These are phyloP conservation scores for Mortierella sp. DNA, from an alignment of 371 early-diverging fungal species.

Conservation along the genomic window DNA sequence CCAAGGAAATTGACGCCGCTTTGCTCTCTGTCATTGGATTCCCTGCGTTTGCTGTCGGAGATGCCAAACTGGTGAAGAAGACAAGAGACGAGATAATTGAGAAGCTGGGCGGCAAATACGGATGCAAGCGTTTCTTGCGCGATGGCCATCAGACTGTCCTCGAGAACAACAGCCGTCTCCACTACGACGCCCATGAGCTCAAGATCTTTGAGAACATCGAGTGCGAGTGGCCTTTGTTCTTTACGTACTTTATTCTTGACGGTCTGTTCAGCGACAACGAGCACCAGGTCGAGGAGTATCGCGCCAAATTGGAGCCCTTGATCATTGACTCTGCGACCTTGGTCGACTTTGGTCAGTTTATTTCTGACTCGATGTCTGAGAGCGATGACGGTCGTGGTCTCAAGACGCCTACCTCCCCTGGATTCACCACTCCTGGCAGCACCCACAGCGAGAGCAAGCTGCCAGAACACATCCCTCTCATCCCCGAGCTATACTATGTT, in stretches of 20 bases:
- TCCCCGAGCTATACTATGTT: slow-evolving; percentile 90
- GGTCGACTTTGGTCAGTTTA: slow-evolving; percentile 59
- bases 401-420: slow-evolving; percentile 55
- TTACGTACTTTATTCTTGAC: slow-evolving; percentile 90
- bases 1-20: slow-evolving; percentile 93
- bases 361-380: slow-evolving; percentile 56
- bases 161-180: slow-evolving; percentile 75
- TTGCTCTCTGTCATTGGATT: slow-evolving; percentile 89
- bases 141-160: slow-evolving; percentile 92
- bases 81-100: slow-evolving; percentile 84
- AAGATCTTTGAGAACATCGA: slow-evolving; percentile 91
- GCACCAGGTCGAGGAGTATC: slow-evolving; percentile 81
- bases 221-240: slow-evolving; percentile 95
- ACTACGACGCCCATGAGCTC: slow-evolving; percentile 89
- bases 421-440: slow-evolving; percentile 40
- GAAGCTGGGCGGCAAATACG: slow-evolving; percentile 89
- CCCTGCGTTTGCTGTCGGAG: slow-evolving; percentile 91
- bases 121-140: slow-evolving; percentile 89
- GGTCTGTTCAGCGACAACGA: slow-evolving; percentile 81
- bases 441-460: slow-evolving; percentile 43
- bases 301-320: slow-evolving; percentile 73
- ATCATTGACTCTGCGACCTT: slow-evolving; percentile 77
- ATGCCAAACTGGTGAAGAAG: slow-evolving; percentile 72
- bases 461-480: slow-evolving; percentile 65
- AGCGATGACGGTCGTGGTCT: slow-evolving; percentile 44